A percentile compares a stretch with the other conserved stretches of the same genome.
Conservation (phyloP, 495 filamentous ascomycete genomes). For the Penicillium herquei region DNA sequence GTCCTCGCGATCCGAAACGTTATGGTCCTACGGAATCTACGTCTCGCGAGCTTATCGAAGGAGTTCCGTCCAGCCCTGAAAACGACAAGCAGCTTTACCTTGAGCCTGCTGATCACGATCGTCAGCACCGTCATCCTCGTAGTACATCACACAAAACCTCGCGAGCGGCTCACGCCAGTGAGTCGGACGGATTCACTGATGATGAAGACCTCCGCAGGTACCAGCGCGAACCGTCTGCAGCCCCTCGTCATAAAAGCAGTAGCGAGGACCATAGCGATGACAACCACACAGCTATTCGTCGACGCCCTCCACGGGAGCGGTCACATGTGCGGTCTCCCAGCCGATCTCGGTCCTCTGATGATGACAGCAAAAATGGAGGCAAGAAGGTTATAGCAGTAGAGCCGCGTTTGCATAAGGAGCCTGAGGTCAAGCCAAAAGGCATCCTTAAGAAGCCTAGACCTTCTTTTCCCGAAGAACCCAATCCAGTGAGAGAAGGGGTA, state of each 20-base stretch:
- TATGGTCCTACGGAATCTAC: slow-evolving; percentile 12
- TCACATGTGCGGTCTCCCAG: slow-evolving; percentile 23
- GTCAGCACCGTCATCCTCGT: slow-evolving; percentile 19
- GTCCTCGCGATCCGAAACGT: slow-evolving; percentile 10
- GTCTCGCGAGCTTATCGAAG: slow-evolving; percentile 14
- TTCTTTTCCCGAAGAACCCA: slow-evolving; percentile 76
- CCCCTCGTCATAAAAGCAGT: slow-evolving; percentile 24
- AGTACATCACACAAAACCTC: slow-evolving; percentile 33
- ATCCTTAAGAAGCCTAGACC: slow-evolving; percentile 70
- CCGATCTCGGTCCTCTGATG: slow-evolving; percentile 1
- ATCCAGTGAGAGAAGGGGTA: slow-evolving; percentile 81
- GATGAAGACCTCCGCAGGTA: slow-evolving; percentile 42
- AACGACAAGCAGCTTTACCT: slow-evolving; percentile 18
- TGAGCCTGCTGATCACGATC: slow-evolving; percentile 15
- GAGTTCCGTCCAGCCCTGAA: slow-evolving; percentile 6
- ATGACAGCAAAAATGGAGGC: slow-evolving; percentile 23
- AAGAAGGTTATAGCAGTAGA: slow-evolving; percentile 33
- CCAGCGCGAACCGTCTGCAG: slow-evolving; percentile 29
- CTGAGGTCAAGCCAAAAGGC: slow-evolving; percentile 54
- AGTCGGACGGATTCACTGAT: slow-evolving; percentile 33
- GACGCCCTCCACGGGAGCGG: slow-evolving; percentile 16
- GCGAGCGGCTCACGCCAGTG: slow-evolving; percentile 27
- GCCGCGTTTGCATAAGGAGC: slow-evolving; percentile 30
- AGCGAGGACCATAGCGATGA: slow-evolving; percentile 24
- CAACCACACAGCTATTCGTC: slow-evolving; percentile 7